Base-by-base conservation (phyloP, 2,329 filamentous ascomycete species). In the Alternaria alternata region DNA sequence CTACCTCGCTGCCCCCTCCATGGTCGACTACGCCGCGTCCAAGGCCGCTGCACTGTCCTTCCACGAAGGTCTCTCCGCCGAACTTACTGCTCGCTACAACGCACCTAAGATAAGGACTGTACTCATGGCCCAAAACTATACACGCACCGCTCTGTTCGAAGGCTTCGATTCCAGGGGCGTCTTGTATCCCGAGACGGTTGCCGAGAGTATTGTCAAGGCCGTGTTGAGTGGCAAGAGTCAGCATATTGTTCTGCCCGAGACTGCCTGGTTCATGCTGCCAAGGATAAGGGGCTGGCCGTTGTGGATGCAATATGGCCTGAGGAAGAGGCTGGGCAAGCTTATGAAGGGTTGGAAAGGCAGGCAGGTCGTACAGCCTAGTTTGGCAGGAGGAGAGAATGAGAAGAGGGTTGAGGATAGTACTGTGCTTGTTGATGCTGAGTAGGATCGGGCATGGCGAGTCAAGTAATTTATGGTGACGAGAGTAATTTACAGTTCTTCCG, bases 21-120 rank as follows among this genome's bases (percentile, higher is more conserved):
- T 91, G 82, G 85, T 89, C 38, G 89, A 92, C 78, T 93, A 93
- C 78, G 70, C 83, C 2, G 83, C 87, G 7, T 86, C 84, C 64
- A 93, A 93, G 78, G 85, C 89, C 1, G 89, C 87, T 0, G 85
- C 88, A 1, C 74, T 91, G 22, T 80, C 86, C 3, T 89, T 93
- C 75, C 89, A 92, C 71, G 89, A 93, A 73, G 90, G 83, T 9
- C 71, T 81, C n/a, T 28, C 73, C 20, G 70, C 73, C 1, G 79
- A 81, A 51, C 68, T 81, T 0, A 63, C 71, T 38, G 86, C 85
- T 5, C 78, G 83, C 32, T 91, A 92, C 75, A 82, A 86, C 24
- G 89, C 89, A 1, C 85, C 84, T 1, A 84, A 83, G 58, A 86
- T 92, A 28, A 83, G 89, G 51, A 91, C 89, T 5, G 84, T 92